Percentiles rank a stretch among this genome's conserved stretches.
Conservation (phyloP, 1,284 basidiomycete species). For the Ceratobasidium sp. region DNA sequence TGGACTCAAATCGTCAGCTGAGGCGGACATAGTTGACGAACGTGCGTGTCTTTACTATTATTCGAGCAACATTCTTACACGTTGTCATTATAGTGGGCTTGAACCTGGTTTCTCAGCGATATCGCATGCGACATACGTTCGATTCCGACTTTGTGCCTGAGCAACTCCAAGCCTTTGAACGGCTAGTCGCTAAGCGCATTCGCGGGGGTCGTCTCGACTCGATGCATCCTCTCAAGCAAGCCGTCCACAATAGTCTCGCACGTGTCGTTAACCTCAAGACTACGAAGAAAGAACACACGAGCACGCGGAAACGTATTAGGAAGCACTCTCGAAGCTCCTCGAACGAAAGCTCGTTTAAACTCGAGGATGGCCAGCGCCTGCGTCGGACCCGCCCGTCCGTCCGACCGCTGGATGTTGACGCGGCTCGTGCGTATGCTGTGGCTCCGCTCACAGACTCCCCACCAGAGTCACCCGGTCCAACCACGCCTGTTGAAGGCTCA, state of each 20-base stretch:
- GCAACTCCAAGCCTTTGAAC: not conserved
- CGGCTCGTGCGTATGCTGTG: not conserved
- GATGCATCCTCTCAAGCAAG: not conserved
- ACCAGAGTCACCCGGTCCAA: constrained; percentile 6
- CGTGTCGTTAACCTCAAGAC: constrained; percentile 14
- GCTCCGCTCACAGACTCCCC: not conserved
- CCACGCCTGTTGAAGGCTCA: not conserved
- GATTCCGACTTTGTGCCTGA: not conserved
- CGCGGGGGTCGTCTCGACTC: not conserved
- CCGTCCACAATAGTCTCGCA: constrained; percentile 6
- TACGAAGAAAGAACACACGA: not conserved
- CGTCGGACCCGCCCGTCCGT: constrained; percentile 6
- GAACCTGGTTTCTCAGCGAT: not conserved
- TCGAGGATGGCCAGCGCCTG: not conserved
- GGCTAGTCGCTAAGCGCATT: constrained; percentile 3
- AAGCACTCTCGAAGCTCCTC: not conserved
- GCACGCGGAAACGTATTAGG: not conserved
- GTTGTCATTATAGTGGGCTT: not conserved
- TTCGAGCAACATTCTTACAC: not conserved
- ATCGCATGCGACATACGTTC: not conserved
- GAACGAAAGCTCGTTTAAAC: not conserved
- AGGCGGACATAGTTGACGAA: not conserved
- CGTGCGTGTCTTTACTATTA: not conserved
- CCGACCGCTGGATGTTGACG: not conserved
- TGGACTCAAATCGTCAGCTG: not conserved